Base-by-base conservation (phyloP, 768 basidiomycete genomes). In the Boletus sensibilis region DNA sequence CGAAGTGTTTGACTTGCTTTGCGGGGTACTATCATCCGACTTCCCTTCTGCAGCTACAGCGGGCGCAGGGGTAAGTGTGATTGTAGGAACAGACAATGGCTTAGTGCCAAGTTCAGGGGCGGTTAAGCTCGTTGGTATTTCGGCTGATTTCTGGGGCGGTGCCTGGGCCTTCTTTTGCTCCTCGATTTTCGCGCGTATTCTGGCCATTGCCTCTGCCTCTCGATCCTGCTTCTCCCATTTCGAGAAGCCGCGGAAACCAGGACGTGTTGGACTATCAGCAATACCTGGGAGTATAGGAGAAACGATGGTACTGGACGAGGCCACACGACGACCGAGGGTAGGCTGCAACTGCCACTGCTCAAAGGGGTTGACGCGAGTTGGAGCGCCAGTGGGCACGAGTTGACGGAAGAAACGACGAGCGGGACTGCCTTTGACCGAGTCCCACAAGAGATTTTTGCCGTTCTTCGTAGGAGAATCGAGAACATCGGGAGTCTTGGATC, bases 141-240 rank as follows among this genome's bases (percentile, higher is more conserved):
- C 76, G 53, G 69, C 51, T 34, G 48, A 59, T 63, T 75, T 81
- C 44, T 66, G 72, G 53, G 73, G 72, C 0, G 64, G 67, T 39
- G 63, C 67, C 35, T 72, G 73, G 58, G 68, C 68, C 57, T 78
- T 77, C 65, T 77, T 76, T 64, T 71, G 72, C 50, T 77, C 76
- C 64, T 79, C 78, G 31, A 74, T 72, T 74, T 72, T 77, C 66
- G 70, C 82, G 47, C 90, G 78, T 63, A 92, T 82, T 65, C 80
- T 86, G 64, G 81, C 81, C 80, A 92, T 86, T 23, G 89, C 88
- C 41, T 82, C 82, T 4, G 90, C 90, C 64, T 93, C 90, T 31
- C 90, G 70, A 62, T 93, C 90, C 69, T 92, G 90, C 58, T 90
- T 92, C 70, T 92, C 90, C 88, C 88, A 91, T 72, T 90, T 91